These are phyloP conservation scores for Inonotus hispidus DNA, from an alignment of 1,284 basidiomycete genomes.

Conservation along the genomic window DNA sequence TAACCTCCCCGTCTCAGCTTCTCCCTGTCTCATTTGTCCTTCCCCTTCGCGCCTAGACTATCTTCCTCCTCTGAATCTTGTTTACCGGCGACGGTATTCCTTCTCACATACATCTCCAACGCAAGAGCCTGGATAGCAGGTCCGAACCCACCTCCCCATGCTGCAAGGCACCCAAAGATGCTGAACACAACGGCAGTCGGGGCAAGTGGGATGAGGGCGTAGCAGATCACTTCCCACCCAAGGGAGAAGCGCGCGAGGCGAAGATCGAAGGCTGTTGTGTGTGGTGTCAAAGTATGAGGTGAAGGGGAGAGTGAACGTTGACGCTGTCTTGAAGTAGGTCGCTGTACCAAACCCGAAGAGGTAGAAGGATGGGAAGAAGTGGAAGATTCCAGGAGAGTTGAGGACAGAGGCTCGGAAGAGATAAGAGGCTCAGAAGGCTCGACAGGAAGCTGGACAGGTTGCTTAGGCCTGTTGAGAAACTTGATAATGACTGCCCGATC, in stretches of 20 bases:
- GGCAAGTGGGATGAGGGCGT: slow-evolving; percentile 44
- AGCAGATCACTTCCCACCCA: slow-evolving; percentile 51
- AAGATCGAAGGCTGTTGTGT: slow-evolving; percentile 54
- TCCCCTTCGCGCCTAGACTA: neutral
- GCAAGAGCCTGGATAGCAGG: slow-evolving; percentile 66
- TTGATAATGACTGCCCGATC: slow-evolving; percentile 47
- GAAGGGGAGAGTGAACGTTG: neutral
- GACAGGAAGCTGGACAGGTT: slow-evolving; percentile 32
- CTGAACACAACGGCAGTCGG: slow-evolving; percentile 42
- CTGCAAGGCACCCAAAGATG: slow-evolving; percentile 37
- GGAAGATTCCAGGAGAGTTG: neutral
- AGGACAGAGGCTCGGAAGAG: slow-evolving; percentile 15
- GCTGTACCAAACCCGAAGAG: neutral
- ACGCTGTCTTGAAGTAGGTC: neutral
- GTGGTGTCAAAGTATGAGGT: slow-evolving; percentile 14
- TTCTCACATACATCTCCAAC: slow-evolving; percentile 50
- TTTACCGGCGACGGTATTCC: neutral
- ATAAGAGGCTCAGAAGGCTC: slow-evolving; percentile 30
- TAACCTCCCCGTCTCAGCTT: slow-evolving; percentile 50
- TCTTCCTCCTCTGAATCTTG: neutral
- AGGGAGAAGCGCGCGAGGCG: slow-evolving; percentile 53
- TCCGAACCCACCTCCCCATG: slow-evolving; percentile 53
- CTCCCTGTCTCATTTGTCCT: slow-evolving; percentile 4
- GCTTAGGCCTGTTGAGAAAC: slow-evolving; percentile 39
- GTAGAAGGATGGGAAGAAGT: neutral